These are phyloP conservation scores for Herpotrichia juniperi DNA, from an alignment of 2,329 filamentous ascomycete species.

Conservation along the genomic window DNA sequence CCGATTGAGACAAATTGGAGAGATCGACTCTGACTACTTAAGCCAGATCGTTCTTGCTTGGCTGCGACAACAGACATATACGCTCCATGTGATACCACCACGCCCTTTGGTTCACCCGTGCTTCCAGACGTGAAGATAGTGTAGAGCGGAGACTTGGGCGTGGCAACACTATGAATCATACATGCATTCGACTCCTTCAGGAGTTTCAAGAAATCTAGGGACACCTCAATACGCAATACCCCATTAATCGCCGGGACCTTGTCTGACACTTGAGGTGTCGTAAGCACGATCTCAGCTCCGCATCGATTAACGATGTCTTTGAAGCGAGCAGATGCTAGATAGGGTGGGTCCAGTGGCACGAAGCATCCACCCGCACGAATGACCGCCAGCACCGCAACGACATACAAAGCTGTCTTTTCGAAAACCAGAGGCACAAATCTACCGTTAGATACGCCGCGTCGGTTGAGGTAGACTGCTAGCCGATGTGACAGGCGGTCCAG, in stretches of 20 bases:
- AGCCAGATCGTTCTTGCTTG: no score
- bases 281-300: background rate
- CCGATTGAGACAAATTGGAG: no score
- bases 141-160: no score
- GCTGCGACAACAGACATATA: no score
- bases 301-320: background rate
- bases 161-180: no score
- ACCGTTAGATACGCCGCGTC: background rate
- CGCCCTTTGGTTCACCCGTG: slow-evolving; percentile 12
- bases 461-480: background rate
- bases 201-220: no score
- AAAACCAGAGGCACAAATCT: slow-evolving; percentile 14
- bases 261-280: background rate
- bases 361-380: slow-evolving; percentile 19
- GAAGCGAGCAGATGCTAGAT: background rate
- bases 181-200: no score
- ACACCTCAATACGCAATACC: slow-evolving; percentile 2
- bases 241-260: slow-evolving; percentile 38
- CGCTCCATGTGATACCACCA: no score
- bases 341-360: slow-evolving; percentile 1
- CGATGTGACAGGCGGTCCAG: background rate
- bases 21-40: no score
- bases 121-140: slow-evolving; percentile 66
- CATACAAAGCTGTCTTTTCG: slow-evolving; percentile 18
- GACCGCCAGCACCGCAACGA: slow-evolving; percentile 17